Conservation (phyloP, 1,139 yeast species). For the Kluyveromyces sp. region DNA sequence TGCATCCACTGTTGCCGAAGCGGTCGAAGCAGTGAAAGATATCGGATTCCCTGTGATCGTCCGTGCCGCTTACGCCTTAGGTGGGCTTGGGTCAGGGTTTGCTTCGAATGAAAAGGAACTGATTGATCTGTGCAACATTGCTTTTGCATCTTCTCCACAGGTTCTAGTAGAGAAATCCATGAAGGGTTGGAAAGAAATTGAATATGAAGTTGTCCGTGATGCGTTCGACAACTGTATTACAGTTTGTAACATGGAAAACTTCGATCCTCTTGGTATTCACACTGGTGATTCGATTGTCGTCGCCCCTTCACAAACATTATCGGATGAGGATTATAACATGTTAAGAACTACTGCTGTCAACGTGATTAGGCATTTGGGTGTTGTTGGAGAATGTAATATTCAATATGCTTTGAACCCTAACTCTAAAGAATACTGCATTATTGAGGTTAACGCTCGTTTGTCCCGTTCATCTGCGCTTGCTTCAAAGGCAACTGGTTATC, state of each 20-base stretch:
- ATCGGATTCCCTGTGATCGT: constrained; percentile 96
- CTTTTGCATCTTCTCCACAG: constrained; percentile 95
- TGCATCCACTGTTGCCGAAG: constrained; percentile 72
- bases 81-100: constrained; percentile 98
- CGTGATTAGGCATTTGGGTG: constrained; percentile 95
- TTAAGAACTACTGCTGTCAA: constrained; percentile 96
- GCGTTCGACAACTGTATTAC: constrained; percentile 97
- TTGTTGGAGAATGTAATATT: constrained; percentile 98
- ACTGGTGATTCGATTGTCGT: constrained; percentile 99
- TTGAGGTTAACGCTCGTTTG: constrained; percentile 96
- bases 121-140: constrained; percentile 76
- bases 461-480: constrained; percentile 98
- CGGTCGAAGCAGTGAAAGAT: constrained; percentile 71
- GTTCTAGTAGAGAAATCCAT: constrained; percentile 90
- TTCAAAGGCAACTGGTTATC: constrained; percentile 98
- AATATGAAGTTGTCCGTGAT: constrained; percentile 97
- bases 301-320: constrained; percentile 96
- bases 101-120: constrained; percentile 87
- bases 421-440: constrained; percentile 91
- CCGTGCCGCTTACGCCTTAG: constrained; percentile 95
- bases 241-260: constrained; percentile 98
- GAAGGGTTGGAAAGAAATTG: constrained; percentile 99
- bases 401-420: constrained; percentile 95
- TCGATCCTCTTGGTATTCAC: constrained; percentile 97
- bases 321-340: constrained; percentile 98